Evolutionary conservation across 345 rosid species (phyloP).

Genomic region (Eucalyptus cladocalyx): DNA sequence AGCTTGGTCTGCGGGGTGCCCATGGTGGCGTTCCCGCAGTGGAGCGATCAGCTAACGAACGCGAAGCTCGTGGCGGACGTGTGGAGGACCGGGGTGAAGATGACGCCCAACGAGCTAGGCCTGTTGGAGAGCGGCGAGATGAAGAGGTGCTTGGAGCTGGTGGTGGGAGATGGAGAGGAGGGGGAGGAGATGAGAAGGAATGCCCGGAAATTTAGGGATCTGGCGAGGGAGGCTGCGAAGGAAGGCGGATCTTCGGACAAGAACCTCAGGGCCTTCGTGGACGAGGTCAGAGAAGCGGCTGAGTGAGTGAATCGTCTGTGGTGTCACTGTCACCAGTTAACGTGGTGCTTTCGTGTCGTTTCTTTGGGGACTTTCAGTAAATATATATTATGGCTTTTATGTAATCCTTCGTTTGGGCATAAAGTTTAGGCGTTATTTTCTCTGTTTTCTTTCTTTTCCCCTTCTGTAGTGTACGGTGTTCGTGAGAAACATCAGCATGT

Average conservation of each 20-base stretch:
- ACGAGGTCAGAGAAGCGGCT: not conserved
- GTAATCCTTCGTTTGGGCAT: not conserved
- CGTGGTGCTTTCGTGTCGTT: not conserved
- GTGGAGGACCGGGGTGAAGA: constrained; percentile 11
- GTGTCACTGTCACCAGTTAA: no score
- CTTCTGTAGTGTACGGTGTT: not conserved
- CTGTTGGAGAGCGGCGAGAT: constrained; percentile 12
- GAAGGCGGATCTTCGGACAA: constrained; percentile 7
- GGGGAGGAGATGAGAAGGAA: no score
- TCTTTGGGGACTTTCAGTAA: not conserved
- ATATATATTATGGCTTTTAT: not conserved
- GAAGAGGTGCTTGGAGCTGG: not conserved
- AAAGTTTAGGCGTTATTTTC: not conserved
- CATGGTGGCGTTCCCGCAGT: constrained; percentile 10
- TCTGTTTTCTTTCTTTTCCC: not conserved
- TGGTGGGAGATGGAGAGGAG: no score
- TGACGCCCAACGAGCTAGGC: not conserved
- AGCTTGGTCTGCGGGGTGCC: constrained; percentile 19
- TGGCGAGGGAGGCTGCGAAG: not conserved
- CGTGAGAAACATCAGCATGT: no score
- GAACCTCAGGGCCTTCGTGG: constrained; percentile 4
- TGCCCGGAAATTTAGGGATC: no score
- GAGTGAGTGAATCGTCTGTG: no score
- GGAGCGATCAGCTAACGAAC: constrained; percentile 13
- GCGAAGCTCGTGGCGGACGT: constrained; percentile 17